Conservation (phyloP, 768 basidiomycete species). For the Tephrocybe sp. region DNA sequence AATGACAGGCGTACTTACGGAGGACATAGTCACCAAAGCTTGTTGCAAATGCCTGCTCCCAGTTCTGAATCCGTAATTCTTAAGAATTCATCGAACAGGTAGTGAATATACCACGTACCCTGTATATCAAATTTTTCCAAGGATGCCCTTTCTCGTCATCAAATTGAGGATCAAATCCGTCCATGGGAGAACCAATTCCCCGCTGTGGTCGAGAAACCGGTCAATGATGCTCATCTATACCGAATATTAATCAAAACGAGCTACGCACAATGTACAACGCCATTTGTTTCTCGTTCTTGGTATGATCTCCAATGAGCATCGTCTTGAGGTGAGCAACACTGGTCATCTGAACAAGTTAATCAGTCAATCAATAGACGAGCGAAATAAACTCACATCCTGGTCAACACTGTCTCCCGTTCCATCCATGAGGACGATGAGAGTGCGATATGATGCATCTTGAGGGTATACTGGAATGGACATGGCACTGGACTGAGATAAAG, state of each 20-base stretch:
- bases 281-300: constrained; percentile 3
- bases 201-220: neutral
- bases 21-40: no score
- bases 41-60: no score
- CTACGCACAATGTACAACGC: neutral
- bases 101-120: no score
- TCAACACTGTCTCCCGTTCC: constrained; percentile 5
- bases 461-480: constrained; percentile 3
- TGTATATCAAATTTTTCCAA: neutral
- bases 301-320: neutral
- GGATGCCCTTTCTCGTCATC: constrained; percentile 2
- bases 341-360: neutral
- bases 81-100: no score
- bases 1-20: no score
- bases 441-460: neutral
- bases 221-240: neutral
- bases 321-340: constrained; percentile 1
- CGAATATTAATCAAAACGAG: neutral
- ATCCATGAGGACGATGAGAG: constrained; percentile 6
- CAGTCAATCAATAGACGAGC: neutral
- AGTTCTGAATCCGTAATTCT: no score
- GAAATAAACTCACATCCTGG: neutral
- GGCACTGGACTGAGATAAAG: no score
- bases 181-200: constrained; percentile 5
- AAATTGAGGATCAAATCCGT: constrained; percentile 5